Conservation (phyloP, 1,284 basidiomycete species). For the Leccinum huronense region DNA sequence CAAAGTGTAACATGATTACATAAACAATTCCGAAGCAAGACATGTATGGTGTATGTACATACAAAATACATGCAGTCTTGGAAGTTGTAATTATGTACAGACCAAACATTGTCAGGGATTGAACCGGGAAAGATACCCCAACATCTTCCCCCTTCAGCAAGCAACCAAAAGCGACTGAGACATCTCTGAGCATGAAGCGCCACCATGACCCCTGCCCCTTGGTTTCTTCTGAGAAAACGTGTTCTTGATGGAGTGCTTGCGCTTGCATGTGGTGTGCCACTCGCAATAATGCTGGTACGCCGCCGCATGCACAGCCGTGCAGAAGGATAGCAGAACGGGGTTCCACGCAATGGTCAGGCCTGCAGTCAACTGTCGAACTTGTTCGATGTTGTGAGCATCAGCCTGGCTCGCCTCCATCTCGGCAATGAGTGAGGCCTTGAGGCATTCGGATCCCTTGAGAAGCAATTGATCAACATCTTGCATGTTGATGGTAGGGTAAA, state of each 20-base stretch:
- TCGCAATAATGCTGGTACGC: neutral
- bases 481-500: neutral
- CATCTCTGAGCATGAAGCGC: no score
- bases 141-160: no score
- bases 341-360: neutral
- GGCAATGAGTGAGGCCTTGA: neutral
- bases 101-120: no score
- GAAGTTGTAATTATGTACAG: no score
- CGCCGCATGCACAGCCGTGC: neutral
- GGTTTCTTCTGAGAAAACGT: neutral
- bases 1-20: no score
- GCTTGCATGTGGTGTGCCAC: neutral
- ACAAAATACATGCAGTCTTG: no score
- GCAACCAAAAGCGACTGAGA: no score
- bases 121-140: no score
- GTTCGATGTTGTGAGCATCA: neutral
- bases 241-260: neutral
- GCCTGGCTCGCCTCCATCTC: neutral
- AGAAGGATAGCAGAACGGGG: neutral
- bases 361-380: neutral
- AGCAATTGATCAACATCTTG: neutral
- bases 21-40: no score
- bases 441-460: neutral
- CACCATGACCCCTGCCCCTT: neutral
- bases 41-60: no score